Base-by-base conservation (phyloP, 257 asterid genomes). In the Capsicum pubescens region DNA sequence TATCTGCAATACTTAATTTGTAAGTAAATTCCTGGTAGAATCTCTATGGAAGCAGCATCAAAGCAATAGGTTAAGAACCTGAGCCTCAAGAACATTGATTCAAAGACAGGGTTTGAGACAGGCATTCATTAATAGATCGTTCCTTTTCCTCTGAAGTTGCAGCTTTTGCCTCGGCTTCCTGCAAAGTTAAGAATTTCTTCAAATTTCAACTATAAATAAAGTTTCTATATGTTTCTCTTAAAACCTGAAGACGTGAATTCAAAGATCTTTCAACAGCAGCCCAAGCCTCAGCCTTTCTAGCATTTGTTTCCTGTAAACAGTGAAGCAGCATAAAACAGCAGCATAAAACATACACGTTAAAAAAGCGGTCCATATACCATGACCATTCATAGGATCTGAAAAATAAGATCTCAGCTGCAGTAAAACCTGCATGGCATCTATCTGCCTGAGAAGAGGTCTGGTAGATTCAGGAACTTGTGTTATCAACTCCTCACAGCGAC, bases 381-480 rank as follows among this genome's bases (percentile, higher is more conserved):
- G 48, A 77, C 9, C 80, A 57, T 82, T 68, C 36, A 68, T n/a
- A 54, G 14, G 66, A 59, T 54, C 54, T 77, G 66, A 54, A 68
- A 26, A 68, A 35, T 21, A 82, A 84, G 59, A 79, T 74, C 42
- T 36, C 61, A 68, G 83, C 87, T 85, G 58, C 55, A 50, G 83
- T 72, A 69, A 84, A 83, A 97, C 99, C 99, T 97, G 98, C 91
- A 97, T 95, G 46, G 99, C 99, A 91, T 97, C 99, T 72, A 97
- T 93, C 91, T 97, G 99, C 90, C 99, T 93, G 84, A 97, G 93
- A 88, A 97, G 99, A 71, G 99, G 99, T 81, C 99, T 92, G 64
- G 99, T 97, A 77, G 99, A 97, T 78, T 97, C 99, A 54, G 99
- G n/a, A n/a, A n/a, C n/a, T n/a, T n/a, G n/a, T n/a, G n/a, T n/a